Evolutionary conservation across 2,329 filamentous ascomycete genomes (phyloP), one percentile per base, ranked within the genome.

Genomic region (Bipolaris oryzae): DNA sequence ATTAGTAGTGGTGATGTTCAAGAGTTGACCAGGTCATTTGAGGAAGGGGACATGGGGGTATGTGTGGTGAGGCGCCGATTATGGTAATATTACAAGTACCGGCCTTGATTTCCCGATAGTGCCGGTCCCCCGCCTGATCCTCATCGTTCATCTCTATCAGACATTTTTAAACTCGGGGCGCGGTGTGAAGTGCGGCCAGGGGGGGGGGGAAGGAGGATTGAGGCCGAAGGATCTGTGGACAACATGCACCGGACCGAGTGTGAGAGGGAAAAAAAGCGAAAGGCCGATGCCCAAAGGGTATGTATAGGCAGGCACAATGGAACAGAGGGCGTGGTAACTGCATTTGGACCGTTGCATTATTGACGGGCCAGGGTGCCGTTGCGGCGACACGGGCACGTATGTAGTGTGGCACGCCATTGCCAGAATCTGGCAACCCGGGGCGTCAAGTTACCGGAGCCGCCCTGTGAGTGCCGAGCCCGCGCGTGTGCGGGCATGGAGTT

Each of bases 381-480:
- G 11, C 9, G 7, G 15, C 15, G 11, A 47, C 50, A 41, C 28
- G 44, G 31, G 43, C 20, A 31, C 47, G 43, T 35, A 28, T 13
- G 20, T 28, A 28, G 41, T 37, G 18, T 39, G 49, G 35, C 41
- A 35, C 28, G 42, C 18, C 54, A 37, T 48, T 43, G 38, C 37
- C 31, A 47, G 35, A 48, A 25, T 41, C 38, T 34, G 42, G 50
- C 28, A 46, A 39, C 33, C 54, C 21, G 51, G 47, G 43, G 53
- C n/a, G 21, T 49, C 34, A 10, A 42, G 28, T 51, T 45, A 43
- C 46, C 50, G 57, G 56, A 57, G 53, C 61, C 54, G 58, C 50
- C 60, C 16, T 50, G 49, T 56, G 62, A 58, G 52, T 58, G 52
- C 56, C 49, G 56, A 34, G 50, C 41, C 38, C 41, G 53, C 21